Conservation (phyloP, 345 rosid genomes). For the Murraya koenigii region DNA sequence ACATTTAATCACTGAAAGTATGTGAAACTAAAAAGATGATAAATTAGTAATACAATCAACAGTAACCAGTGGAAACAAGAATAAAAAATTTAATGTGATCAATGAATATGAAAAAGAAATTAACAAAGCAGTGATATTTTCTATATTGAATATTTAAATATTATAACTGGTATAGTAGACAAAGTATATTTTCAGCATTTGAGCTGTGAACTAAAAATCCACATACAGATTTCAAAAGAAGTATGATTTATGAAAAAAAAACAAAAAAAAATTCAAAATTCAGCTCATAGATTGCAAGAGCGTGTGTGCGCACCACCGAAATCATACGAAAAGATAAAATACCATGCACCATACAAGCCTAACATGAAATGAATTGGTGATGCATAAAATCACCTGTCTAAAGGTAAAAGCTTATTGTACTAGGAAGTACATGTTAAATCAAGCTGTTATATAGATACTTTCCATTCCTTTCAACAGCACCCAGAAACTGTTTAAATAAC, state of each 20-base stretch:
- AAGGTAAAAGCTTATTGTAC: background rate
- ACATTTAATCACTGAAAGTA: background rate
- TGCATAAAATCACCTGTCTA: background rate
- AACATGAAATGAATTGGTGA: background rate
- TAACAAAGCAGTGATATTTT: background rate
- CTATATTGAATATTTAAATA: background rate
- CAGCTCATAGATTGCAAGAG: background rate
- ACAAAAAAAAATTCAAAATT: background rate
- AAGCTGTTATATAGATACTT: background rate
- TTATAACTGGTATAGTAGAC: background rate
- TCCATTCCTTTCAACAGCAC: background rate
- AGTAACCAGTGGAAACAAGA: background rate
- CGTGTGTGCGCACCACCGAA: background rate
- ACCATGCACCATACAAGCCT: background rate
- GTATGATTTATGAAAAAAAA: background rate
- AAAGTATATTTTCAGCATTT: background rate
- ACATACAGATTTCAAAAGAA: background rate
- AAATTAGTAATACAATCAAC: background rate
- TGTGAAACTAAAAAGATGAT: constrained; percentile 2
- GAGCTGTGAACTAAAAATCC: background rate
- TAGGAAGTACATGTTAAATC: background rate
- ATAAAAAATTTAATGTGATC: background rate
- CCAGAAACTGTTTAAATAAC: background rate
- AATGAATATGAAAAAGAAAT: background rate
- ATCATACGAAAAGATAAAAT: background rate